Conservation (phyloP, 2,329 filamentous ascomycete genomes). For the Penicillium brasilianum region DNA sequence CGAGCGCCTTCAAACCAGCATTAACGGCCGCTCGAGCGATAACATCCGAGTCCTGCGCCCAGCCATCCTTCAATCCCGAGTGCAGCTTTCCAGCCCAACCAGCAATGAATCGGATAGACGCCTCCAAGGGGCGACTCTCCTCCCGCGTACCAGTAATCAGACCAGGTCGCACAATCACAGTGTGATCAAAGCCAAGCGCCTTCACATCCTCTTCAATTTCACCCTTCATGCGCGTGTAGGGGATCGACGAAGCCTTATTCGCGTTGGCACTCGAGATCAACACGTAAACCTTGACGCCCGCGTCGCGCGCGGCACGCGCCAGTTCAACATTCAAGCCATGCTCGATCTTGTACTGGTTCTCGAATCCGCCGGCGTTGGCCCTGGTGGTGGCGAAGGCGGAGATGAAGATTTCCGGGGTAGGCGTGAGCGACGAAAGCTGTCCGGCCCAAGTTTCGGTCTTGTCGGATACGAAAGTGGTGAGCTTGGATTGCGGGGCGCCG, state of each 20-base stretch:
- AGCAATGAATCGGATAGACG: slow-evolving; percentile 61
- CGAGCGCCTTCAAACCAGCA: slow-evolving; percentile 46
- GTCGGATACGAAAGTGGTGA: slow-evolving; percentile 68
- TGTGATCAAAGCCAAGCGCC: slow-evolving; percentile 74
- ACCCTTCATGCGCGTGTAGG: slow-evolving; percentile 76
- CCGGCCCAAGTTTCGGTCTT: slow-evolving; percentile 73
- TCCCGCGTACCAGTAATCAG: slow-evolving; percentile 74
- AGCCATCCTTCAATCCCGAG: slow-evolving; percentile 62
- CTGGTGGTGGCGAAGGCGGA: slow-evolving; percentile 82
- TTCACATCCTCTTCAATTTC: slow-evolving; percentile 81
- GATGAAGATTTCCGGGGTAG: slow-evolving; percentile 69
- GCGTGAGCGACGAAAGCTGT: slow-evolving; percentile 60
- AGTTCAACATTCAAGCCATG: slow-evolving; percentile 83
- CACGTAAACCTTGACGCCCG: slow-evolving; percentile 75
- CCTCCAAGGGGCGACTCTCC: slow-evolving; percentile 64
- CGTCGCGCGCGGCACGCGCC: slow-evolving; percentile 73
- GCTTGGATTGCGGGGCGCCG: slow-evolving; percentile 62
- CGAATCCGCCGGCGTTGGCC: slow-evolving; percentile 73
- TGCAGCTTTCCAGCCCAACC: slow-evolving; percentile 60
- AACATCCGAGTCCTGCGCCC: slow-evolving; percentile 75
- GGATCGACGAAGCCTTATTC: slow-evolving; percentile 59
- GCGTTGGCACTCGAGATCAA: slow-evolving; percentile 68
- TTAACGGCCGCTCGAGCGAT: slow-evolving; percentile 59
- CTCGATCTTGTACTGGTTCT: slow-evolving; percentile 85
- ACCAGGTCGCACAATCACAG: slow-evolving; percentile 75